Evolutionary conservation across 2,329 filamentous ascomycete genomes (phyloP).

Genomic region (Arthrobotrys sinensis): DNA sequence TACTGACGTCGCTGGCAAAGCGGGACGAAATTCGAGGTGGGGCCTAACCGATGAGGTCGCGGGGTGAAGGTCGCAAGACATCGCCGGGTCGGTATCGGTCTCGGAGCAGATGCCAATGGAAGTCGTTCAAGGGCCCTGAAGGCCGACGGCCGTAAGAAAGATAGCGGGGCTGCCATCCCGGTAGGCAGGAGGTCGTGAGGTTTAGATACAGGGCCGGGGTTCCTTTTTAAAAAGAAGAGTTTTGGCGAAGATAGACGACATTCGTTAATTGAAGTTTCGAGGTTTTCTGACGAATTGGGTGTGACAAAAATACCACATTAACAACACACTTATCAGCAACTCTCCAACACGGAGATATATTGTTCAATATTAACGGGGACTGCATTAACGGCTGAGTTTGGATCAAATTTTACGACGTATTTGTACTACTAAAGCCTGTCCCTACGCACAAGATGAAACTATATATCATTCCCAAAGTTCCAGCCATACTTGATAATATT

Average conservation of each 20-base stretch:
- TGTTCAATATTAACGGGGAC: too few relatives aligned
- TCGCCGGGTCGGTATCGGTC: conserved; percentile 32
- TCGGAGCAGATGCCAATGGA: conserved; percentile 16
- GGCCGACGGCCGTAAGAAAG: conserved; percentile 43
- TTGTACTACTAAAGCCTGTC: too few relatives aligned
- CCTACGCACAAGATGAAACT: too few relatives aligned
- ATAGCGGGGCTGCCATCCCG: conserved; percentile 45
- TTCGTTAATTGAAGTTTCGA: conserved; percentile 8
- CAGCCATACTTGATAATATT: too few relatives aligned
- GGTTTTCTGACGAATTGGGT: background rate
- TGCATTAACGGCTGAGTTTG: too few relatives aligned
- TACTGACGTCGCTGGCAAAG: conserved; percentile 49
- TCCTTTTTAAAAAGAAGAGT: background rate
- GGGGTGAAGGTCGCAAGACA: conserved; percentile 42
- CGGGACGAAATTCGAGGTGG: conserved; percentile 20
- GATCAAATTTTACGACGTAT: too few relatives aligned
- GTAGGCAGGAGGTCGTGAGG: conserved; percentile 4
- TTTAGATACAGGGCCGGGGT: background rate
- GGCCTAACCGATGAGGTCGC: conserved; percentile 33
- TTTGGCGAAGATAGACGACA: background rate
- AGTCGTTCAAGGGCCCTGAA: conserved; percentile 40
- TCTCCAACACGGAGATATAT: background rate
- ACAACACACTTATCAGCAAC: background rate
- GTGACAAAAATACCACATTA: background rate
- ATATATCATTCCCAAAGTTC: too few relatives aligned